These are phyloP conservation scores for Lineolata rhizophorae DNA, from an alignment of 495 filamentous ascomycete genomes.

Conservation along the genomic window DNA sequence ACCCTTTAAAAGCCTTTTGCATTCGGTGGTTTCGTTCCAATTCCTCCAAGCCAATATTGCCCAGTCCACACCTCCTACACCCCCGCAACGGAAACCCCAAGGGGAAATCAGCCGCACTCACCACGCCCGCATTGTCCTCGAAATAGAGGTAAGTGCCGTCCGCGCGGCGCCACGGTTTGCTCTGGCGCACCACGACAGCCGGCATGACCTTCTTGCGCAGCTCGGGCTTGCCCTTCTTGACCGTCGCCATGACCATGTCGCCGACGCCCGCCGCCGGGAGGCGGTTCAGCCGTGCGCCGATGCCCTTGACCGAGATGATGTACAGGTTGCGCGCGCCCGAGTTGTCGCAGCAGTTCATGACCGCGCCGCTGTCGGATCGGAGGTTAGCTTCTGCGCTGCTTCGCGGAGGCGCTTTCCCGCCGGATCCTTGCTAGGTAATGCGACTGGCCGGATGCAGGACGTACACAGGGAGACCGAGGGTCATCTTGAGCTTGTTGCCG, in stretches of 20 bases:
- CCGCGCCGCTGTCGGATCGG: constrained; percentile 47
- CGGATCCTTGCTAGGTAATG: too few species aligned
- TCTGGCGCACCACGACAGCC: constrained; percentile 91
- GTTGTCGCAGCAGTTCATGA: constrained; percentile 97
- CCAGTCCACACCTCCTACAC: too few species aligned
- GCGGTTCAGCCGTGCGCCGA: constrained; percentile 94
- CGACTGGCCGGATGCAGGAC: constrained; percentile 25
- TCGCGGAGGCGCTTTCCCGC: too few species aligned
- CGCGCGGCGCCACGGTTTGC: constrained; percentile 94
- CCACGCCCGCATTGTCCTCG: constrained; percentile 98
- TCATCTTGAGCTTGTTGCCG: constrained; percentile 99
- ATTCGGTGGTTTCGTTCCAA: too few species aligned
- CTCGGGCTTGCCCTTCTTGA: constrained; percentile 99
- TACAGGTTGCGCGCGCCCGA: constrained; percentile 96
- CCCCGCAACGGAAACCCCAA: too few species aligned
- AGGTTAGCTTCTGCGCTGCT: too few species aligned
- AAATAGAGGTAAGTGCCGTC: constrained; percentile 99
- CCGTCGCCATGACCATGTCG: constrained; percentile 99
- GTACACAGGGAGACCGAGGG: constrained; percentile 98
- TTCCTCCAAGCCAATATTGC: too few species aligned
- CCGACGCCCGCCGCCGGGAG: constrained; percentile 94
- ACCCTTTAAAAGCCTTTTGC: too few species aligned
- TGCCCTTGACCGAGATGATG: constrained; percentile 99
- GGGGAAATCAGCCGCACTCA: too few species aligned
- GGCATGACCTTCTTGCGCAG: constrained; percentile 99